Evolutionary conservation across 2,329 filamentous ascomycete species (phyloP), one percentile per base, ranked within the genome.

Genomic region (Arachnopeziza araneosa): DNA sequence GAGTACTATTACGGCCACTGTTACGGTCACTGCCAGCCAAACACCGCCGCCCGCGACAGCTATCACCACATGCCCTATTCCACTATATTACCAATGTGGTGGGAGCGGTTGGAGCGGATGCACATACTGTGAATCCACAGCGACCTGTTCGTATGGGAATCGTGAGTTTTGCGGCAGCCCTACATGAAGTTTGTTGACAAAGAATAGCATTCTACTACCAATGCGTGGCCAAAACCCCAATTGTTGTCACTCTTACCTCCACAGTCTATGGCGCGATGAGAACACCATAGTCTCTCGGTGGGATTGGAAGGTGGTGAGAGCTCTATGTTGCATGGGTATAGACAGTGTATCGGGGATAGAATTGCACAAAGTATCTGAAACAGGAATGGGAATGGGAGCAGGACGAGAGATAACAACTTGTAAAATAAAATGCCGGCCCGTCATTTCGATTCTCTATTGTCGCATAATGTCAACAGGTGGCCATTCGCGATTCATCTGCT

Each of bases 71-170:
- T 65, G 61, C 48, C 59, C 56, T 12, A 56, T 65, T 53, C 53
- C 55, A n/a, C 10, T 61, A 26, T 65, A 59, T 44, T 49, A 58
- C 52, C 63, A 65, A 44, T 63, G 63, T n/a, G 63, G 61, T 26
- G 61, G 63, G 3, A 32, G 36, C 19, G 56, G 49, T 17, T 65
- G 62, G 59, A 30, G 17, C 9, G 63, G 63, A 24, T 65, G 61
- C 32, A 65, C 59, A 17, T 50, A 23, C 23, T 65, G 63, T 44
- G 56, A 50, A 8, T n/a, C 53, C 1, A 56, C 55, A 12, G 50
- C 56, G 2, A 52, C 48, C 14, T 65, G 63, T 55, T 26, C 49
- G 8, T 58, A 49, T 44, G 26, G 54, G 30, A 63, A 63, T 24
- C 36, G 61, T 63, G 55, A 53, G 54, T 51, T 17, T 24, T 24